Base-by-base conservation (phyloP, 352 stramenopile species). In the Phytopythium kandeliae region DNA sequence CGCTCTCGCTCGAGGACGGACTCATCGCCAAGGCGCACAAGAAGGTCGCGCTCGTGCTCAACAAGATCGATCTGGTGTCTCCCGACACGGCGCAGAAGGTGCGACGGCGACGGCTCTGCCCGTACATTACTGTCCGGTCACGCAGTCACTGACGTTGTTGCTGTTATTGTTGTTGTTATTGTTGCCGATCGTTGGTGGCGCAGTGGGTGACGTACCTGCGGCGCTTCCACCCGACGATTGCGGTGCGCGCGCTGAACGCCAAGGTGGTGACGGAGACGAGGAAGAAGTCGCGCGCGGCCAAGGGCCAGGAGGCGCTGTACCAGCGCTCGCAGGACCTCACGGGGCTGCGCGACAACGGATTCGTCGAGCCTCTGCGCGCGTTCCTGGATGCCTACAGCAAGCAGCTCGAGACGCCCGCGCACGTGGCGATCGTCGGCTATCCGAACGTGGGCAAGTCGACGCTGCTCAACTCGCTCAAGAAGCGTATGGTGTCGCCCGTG, bases 1-100 rank as follows among this genome's bases (percentile, higher is more conserved):
- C 96, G 56, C 75, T 94, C 7, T 91, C 86, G 37, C 80, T 99
- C 25, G 96, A 99, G 70, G 80, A 98, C 53, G 85, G 90, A 40
- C 86, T 99, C 30, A 78, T 98, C 51, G 86, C 76, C 42, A 96
- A 98, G 58, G 80, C 76, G 42, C 81, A 92, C 60, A 99, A 99
- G 77, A 86, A 96, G 38, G 82, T 99, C 57, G 84, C 99, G 48
- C 78, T 99, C 5, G 96, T 99, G 38, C 67, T 99, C 53, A 99
- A 99, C 82, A 99, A 99, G 76, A 91, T 98, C 58, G 97, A 99
- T 70, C 79, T 99, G n/a, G 83, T 99, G 38, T 57, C 78, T 11
- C 49, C 63, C 28, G 77, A 92, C 38, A 78, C 65, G 26, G 96
- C 97, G 1, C 96, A 97, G 60, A 95, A 97, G 43, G 43, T 49